Base-by-base conservation (phyloP, 768 basidiomycete species). In the Trametes cubensis region DNA sequence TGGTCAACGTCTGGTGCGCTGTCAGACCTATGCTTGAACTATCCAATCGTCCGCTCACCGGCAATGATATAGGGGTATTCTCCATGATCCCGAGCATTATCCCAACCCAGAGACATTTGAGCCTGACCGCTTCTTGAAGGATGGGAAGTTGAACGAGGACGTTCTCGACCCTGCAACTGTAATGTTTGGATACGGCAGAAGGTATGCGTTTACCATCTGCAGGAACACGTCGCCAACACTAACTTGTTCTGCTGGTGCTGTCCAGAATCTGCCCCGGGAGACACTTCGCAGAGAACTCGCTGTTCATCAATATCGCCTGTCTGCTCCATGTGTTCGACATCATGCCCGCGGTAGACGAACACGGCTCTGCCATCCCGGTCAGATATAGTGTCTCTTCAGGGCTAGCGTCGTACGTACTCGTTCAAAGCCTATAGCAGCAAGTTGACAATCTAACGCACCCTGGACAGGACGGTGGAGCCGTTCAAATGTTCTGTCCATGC, bases 71-170 rank as follows among this genome's bases (percentile, higher is more conserved):
- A 84, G 84, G 81, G 76, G 77, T 1, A 82, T 85, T 50, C 73
- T 83, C 28, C 83, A 80, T 45, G 80, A 85, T 62, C 80, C 80
- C 4, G 46, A 68, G 30, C 67, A 66, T 15, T 85, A 76, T 66
- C 80, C 78, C 1, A 73, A 83, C 17, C 84, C 84, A 0, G 68
- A 74, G 5, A 67, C 62, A 11, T 85, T 86, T 67, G 75, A 80
- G 39, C 84, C 84, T 0, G 80, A 81, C 23, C 75, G 83, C n/a
- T 85, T 80, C 67, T 55, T 82, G 28, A 67, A 70, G 30, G 52
- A 70, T 28, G 66, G 67, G 7, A 53, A 49, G 41, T 39, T 45
- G 42, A 61, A 66, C 38, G 38, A 55, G 0, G 47, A 30, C n/a
- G 45, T 53, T 23, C 56, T 21, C 14, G 60, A 62, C 23, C 66